These are phyloP conservation scores for Podospora australis DNA, from an alignment of 495 filamentous ascomycete genomes.

Conservation along the genomic window DNA sequence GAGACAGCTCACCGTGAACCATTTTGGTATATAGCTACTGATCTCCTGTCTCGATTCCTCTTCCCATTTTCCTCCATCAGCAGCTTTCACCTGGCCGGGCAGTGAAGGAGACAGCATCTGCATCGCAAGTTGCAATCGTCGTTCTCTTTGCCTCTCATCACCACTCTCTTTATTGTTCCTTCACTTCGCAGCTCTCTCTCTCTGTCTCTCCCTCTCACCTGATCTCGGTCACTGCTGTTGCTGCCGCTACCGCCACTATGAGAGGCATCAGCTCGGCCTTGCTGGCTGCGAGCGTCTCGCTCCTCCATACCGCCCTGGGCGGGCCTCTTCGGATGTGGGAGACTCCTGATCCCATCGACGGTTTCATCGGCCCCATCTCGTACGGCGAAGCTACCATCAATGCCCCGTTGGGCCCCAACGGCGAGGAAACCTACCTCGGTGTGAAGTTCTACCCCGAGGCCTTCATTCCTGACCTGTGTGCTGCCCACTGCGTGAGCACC, in stretches of 20 bases:
- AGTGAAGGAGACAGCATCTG: not conserved
- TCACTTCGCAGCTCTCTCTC: not conserved
- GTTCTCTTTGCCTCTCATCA: not conserved
- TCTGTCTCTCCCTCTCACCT: not conserved
- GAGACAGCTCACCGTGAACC: too few relatives aligned
- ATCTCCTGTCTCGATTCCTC: not conserved
- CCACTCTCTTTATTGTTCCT: not conserved
- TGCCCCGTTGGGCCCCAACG: slow-evolving; percentile 12
- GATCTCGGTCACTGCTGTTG: not conserved
- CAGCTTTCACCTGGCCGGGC: not conserved
- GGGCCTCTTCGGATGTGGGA: not conserved
- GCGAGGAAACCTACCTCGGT: slow-evolving; percentile 14
- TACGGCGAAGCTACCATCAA: slow-evolving; percentile 15
- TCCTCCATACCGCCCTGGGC: not conserved
- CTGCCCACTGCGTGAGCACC: slow-evolving; percentile 11
- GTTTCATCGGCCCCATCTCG: slow-evolving; percentile 10
- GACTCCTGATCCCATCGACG: slow-evolving; percentile 5
- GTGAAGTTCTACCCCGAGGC: slow-evolving; percentile 14
- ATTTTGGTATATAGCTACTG: too few relatives aligned
- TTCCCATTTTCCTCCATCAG: not conserved
- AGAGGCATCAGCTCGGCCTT: not conserved
- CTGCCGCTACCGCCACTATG: not conserved
- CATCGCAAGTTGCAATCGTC: not conserved
- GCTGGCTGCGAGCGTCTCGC: not conserved
- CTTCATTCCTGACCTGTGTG: slow-evolving; percentile 14